phyloP scores from a whole-genome alignment of 257 asterid genomes.

The Solanum habrochaites region DNA sequence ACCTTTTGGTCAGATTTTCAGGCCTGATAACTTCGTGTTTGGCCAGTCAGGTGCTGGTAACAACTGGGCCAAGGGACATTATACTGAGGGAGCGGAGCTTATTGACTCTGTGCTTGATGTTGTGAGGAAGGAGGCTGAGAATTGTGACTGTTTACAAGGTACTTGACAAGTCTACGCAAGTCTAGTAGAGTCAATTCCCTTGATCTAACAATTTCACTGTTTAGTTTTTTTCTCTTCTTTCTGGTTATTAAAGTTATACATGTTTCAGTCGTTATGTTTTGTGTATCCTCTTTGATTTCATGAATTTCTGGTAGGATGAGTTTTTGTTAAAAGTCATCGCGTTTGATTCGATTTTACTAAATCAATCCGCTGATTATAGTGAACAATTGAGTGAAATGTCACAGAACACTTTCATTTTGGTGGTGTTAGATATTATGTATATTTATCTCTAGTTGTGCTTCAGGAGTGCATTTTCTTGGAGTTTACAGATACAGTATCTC shows the following conservation, averaged over 20 bases:
- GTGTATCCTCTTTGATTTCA: not conserved
- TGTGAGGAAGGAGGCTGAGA: not conserved
- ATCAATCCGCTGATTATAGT: not conserved
- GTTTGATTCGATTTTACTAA: not conserved
- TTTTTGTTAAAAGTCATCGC: not conserved
- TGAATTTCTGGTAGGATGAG: not conserved
- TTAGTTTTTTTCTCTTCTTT: not conserved
- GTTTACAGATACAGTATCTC: not conserved
- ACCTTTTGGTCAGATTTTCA: not conserved
- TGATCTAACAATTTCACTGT: not conserved
- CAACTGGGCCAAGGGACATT: not conserved
- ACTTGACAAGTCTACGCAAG: not conserved
- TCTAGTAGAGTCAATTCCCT: not conserved
- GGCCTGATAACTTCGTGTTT: not conserved
- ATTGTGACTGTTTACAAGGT: conserved; percentile 1
- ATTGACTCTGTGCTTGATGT: not conserved
- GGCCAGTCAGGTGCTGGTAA: not conserved
- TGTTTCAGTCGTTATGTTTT: not conserved
- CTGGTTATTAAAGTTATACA: not conserved
- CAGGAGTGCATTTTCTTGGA: not conserved
- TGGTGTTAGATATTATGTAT: not conserved
- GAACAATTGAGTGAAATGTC: not conserved
- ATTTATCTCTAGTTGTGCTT: not conserved
- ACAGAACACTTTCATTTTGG: not conserved
- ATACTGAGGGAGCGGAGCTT: not conserved